These are phyloP conservation scores for Trichoderma gracile DNA, from an alignment of 2,329 filamentous ascomycete species.

Conservation along the genomic window DNA sequence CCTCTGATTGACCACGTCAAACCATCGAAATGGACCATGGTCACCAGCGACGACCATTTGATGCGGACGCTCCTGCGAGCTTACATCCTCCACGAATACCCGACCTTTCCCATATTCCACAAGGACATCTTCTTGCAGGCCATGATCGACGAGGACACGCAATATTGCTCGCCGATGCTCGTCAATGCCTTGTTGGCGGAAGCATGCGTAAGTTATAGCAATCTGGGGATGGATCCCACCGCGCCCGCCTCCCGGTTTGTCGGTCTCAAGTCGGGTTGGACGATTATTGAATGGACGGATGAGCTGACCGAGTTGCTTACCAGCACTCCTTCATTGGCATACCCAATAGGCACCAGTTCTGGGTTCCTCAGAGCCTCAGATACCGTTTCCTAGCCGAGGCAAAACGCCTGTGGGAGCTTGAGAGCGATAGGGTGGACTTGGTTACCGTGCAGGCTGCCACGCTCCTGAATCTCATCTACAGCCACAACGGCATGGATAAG, in stretches of 20 bases:
- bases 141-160: conserved; percentile 34
- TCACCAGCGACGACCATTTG: conserved; percentile 36
- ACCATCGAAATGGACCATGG: conserved; percentile 39
- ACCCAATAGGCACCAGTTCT: conserved; percentile 32
- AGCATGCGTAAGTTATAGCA: conserved; percentile 36
- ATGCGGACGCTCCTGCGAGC: conserved; percentile 34
- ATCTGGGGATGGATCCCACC: background rate
- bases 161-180: conserved; percentile 41
- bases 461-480: conserved; percentile 36
- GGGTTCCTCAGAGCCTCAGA: conserved; percentile 38
- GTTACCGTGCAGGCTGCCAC: conserved; percentile 39
- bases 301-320: background rate
- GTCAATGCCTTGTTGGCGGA: conserved; percentile 40
- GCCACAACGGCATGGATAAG: conserved; percentile 38
- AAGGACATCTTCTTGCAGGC: conserved; percentile 42
- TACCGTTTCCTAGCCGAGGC: conserved; percentile 43
- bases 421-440: conserved; percentile 32
- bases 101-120: conserved; percentile 38
- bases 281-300: background rate
- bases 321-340: conserved; percentile 14
- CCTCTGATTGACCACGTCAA: conserved; percentile 33
- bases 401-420: conserved; percentile 40
- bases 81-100: conserved; percentile 37
- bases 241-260: background rate
- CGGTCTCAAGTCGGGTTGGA: too few species aligned